A percentile compares a stretch with the other conserved stretches of the same genome.
phyloP scores from a whole-genome alignment of 202 grass and related monocot species.

The Tripidium arundinaceum region DNA sequence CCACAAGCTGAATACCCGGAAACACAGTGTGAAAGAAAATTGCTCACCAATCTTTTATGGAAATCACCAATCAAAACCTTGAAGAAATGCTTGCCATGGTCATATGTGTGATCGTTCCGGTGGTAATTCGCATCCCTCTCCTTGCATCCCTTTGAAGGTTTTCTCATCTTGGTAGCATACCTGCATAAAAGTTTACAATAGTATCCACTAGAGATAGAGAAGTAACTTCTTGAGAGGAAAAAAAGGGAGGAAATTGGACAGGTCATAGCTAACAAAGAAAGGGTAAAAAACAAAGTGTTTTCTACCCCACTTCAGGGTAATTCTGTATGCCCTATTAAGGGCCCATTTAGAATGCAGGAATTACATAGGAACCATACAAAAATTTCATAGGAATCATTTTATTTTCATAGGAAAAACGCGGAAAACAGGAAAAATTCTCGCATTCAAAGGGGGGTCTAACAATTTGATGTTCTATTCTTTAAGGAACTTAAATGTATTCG shows the following conservation, averaged over 20 bases:
- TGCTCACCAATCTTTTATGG: conserved; percentile 28
- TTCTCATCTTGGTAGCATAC: conserved; percentile 5
- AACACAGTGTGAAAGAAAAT: neutral
- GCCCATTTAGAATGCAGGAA: no score
- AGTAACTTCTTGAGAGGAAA: no score
- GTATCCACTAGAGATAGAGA: neutral
- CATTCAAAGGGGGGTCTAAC: no score
- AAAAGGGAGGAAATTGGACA: no score
- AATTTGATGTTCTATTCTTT: no score
- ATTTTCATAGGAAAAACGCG: no score
- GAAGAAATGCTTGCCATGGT: conserved; percentile 24
- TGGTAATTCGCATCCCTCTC: neutral
- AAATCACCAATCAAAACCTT: conserved; percentile 41
- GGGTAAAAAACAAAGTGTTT: neutral
- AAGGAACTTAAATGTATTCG: no score
- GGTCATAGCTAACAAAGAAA: neutral
- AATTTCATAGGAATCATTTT: no score
- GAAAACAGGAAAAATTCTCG: no score
- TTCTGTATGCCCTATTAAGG: no score
- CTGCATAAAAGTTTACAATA: neutral
- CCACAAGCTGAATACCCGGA: neutral
- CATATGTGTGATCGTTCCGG: neutral
- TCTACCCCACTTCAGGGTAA: no score
- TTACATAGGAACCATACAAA: no score
- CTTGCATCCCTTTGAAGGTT: neutral